Conservation (phyloP, 768 basidiomycete genomes). For the Podaxis pistillaris region DNA sequence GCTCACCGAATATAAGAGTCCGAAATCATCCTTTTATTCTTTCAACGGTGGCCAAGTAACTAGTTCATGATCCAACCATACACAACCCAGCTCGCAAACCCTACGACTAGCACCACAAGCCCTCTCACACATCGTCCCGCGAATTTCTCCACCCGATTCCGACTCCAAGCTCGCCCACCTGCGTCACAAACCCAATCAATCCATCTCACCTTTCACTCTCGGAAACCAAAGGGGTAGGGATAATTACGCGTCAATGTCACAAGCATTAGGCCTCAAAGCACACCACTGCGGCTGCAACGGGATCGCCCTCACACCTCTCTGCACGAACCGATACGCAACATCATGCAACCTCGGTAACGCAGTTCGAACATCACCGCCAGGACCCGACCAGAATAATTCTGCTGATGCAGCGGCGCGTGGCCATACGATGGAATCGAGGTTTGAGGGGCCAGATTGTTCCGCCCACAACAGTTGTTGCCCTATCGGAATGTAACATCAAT, state of each 20-base stretch:
- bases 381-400: slow-evolving; percentile 74
- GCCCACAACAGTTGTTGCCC: slow-evolving; percentile 72
- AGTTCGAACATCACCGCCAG: slow-evolving; percentile 38
- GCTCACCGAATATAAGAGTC: no score
- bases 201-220: not conserved
- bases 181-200: not conserved
- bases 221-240: not conserved
- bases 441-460: slow-evolving; percentile 66
- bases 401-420: slow-evolving; percentile 70
- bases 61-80: not conserved
- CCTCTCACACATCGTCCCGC: not conserved
- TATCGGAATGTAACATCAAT: slow-evolving; percentile 18
- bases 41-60: not conserved
- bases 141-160: not conserved
- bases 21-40: no score
- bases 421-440: slow-evolving; percentile 69
- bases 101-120: not conserved
- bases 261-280: slow-evolving; percentile 58
- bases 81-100: not conserved
- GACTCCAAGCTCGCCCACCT: not conserved
- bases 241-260: slow-evolving; percentile 45
- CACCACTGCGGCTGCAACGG: slow-evolving; percentile 74
- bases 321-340: slow-evolving; percentile 55
- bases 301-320: slow-evolving; percentile 60
- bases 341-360: slow-evolving; percentile 73